Conservation (phyloP, 2,329 filamentous ascomycete genomes). For the Fusarium neocosmosporiellum region DNA sequence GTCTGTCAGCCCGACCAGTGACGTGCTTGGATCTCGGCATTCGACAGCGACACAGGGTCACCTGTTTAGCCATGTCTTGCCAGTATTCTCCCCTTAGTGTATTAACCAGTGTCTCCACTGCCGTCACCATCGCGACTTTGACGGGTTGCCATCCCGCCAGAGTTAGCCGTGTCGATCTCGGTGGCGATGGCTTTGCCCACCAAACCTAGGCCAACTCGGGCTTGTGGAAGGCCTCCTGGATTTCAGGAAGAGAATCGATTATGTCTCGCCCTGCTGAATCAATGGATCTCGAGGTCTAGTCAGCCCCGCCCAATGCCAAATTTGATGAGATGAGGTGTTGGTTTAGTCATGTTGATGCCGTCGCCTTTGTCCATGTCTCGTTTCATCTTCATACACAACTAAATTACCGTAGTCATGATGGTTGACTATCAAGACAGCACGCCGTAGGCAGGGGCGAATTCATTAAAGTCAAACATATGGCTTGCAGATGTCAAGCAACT, state of each 20-base stretch:
- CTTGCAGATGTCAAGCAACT: conserved; percentile 10
- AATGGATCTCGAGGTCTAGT: not conserved
- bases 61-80: conserved; percentile 28
- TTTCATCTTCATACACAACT: not conserved
- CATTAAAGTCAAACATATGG: not conserved
- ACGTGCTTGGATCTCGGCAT: conserved; percentile 19
- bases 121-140: conserved; percentile 23
- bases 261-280: not conserved
- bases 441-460: not conserved
- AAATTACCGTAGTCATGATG: not conserved
- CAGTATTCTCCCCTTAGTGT: conserved; percentile 7
- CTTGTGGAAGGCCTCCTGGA: not conserved
- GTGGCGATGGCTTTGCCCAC: conserved; percentile 30
- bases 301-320: not conserved
- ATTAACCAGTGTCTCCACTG: conserved; percentile 22
- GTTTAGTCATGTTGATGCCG: not conserved
- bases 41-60: conserved; percentile 8
- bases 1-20: conserved; percentile 4
- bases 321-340: not conserved
- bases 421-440: not conserved
- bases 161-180: conserved; percentile 39
- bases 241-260: not conserved
- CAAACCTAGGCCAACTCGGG: not conserved
- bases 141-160: conserved; percentile 23
- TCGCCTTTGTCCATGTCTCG: not conserved